These are phyloP conservation scores for Apiospora hydei DNA, from an alignment of 2,329 filamentous ascomycete species.

Conservation along the genomic window DNA sequence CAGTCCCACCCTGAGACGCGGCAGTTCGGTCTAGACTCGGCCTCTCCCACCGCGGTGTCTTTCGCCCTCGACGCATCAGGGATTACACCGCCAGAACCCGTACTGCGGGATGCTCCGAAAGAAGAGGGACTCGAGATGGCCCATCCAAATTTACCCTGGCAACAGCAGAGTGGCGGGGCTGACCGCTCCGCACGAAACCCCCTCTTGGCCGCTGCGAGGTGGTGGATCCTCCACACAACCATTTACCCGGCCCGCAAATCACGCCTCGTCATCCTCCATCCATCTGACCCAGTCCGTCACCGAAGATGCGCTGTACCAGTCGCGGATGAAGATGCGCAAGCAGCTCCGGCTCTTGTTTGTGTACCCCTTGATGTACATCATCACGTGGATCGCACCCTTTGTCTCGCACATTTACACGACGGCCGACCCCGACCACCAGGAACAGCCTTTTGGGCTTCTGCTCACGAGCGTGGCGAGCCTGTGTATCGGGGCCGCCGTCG, in stretches of 20 bases:
- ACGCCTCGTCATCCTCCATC: constrained; percentile 28
- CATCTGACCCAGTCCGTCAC: constrained; percentile 37
- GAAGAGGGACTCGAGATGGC: constrained; percentile 11
- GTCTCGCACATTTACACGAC: constrained; percentile 68
- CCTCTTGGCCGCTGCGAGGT: neutral
- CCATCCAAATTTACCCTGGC: constrained; percentile 10
- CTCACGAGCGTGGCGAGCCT: constrained; percentile 64
- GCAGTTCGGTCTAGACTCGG: neutral
- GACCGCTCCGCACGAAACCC: neutral
- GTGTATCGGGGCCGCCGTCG: constrained; percentile 70
- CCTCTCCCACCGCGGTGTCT: constrained; percentile 9
- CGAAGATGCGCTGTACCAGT: constrained; percentile 42
- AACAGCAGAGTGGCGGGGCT: constrained; percentile 11
- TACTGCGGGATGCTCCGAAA: constrained; percentile 7
- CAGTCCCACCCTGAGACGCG: neutral
- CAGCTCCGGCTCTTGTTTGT: constrained; percentile 78
- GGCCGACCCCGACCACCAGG: constrained; percentile 39
- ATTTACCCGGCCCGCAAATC: constrained; percentile 19
- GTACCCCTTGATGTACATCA: constrained; percentile 76
- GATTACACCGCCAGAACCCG: constrained; percentile 6
- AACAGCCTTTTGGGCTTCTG: constrained; percentile 63
- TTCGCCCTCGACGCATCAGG: constrained; percentile 19
- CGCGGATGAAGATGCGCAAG: constrained; percentile 66
- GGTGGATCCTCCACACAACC: constrained; percentile 18
- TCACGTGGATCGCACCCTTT: constrained; percentile 78